A percentile compares a stretch with the other conserved stretches of the same genome.
These are phyloP conservation scores for Blumeria graminis DNA, from an alignment of 2,329 filamentous ascomycete species.

Conservation along the genomic window DNA sequence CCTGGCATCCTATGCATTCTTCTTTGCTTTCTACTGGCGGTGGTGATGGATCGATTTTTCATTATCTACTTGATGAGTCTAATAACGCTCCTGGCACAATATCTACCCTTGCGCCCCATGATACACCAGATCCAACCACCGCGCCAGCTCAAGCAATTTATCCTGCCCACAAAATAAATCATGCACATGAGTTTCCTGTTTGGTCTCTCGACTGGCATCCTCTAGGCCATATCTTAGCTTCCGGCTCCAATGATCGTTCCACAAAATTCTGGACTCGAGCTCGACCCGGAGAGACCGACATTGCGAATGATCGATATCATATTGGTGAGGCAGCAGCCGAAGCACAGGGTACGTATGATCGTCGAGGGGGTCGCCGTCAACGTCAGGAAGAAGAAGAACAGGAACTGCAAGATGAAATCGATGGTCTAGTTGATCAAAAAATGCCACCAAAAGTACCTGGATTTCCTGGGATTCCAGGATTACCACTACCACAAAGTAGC, in stretches of 20 bases:
- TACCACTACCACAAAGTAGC: slow-evolving; percentile 16
- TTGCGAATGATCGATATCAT: slow-evolving; percentile 78
- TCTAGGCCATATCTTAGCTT: slow-evolving; percentile 80
- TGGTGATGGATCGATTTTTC: slow-evolving; percentile 68
- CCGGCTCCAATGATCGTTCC: slow-evolving; percentile 87
- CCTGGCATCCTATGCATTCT: slow-evolving; percentile 84
- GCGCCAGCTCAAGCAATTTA: slow-evolving; percentile 76
- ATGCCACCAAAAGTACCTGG: slow-evolving; percentile 39
- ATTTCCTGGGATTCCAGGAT: slow-evolving; percentile 28
- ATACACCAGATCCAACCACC: slow-evolving; percentile 54
- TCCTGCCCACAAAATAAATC: slow-evolving; percentile 66
- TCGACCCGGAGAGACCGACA: slow-evolving; percentile 65
- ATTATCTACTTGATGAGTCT: slow-evolving; percentile 89
- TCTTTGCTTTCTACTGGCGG: slow-evolving; percentile 78
- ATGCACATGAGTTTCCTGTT: slow-evolving; percentile 82
- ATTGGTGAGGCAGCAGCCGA: slow-evolving; percentile 86
- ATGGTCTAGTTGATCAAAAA: slow-evolving; percentile 78
- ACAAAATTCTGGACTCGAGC: slow-evolving; percentile 92
- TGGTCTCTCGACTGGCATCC: slow-evolving; percentile 99
- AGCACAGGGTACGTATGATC: slow-evolving; percentile 83
- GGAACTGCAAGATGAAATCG: slow-evolving; percentile 78
- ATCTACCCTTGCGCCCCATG: slow-evolving; percentile 57
- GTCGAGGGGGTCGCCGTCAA: slow-evolving; percentile 51
- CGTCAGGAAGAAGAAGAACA: slow-evolving; percentile 83
- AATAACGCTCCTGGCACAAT: slow-evolving; percentile 56